These are phyloP conservation scores for Flaveria trinervia DNA, from an alignment of 129 eudicot species.

Conservation along the genomic window DNA sequence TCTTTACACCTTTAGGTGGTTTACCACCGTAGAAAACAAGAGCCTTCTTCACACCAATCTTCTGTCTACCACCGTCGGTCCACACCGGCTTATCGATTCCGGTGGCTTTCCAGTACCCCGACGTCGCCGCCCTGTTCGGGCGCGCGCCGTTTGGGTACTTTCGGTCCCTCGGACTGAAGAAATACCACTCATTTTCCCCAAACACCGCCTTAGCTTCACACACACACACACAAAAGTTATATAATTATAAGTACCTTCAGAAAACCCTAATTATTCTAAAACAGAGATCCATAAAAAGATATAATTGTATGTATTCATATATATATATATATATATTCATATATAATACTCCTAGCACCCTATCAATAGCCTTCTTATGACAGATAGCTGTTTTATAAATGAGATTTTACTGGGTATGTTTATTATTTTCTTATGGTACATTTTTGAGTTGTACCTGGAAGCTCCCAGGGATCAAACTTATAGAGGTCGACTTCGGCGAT, in stretches of 20 bases:
- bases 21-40: constrained; percentile 88
- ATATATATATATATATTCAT: background rate
- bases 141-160: constrained; percentile 94
- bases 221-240: background rate
- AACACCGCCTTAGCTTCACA: constrained; percentile 72
- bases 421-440: background rate
- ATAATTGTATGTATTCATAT: too few species aligned
- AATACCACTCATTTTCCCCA: constrained; percentile 95
- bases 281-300: background rate
- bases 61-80: constrained; percentile 68
- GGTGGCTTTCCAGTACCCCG: constrained; percentile 93
- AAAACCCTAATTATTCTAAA: constrained; percentile 27
- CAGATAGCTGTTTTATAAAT: too few species aligned
- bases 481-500: constrained; percentile 85
- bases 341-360: background rate
- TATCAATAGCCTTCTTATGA: too few species aligned
- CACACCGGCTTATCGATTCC: constrained; percentile 88
- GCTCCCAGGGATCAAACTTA: constrained; percentile 95
- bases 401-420: too few species aligned
- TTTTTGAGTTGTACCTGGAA: constrained; percentile 54
- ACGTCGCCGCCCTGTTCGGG: constrained; percentile 90
- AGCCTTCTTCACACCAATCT: constrained; percentile 88
- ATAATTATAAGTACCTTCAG: background rate
- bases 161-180: constrained; percentile 85
- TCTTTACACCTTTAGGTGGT: constrained; percentile 87